phyloP scores from a whole-genome alignment of 192 early-diverging fungal species.

The Backusella circina region DNA sequence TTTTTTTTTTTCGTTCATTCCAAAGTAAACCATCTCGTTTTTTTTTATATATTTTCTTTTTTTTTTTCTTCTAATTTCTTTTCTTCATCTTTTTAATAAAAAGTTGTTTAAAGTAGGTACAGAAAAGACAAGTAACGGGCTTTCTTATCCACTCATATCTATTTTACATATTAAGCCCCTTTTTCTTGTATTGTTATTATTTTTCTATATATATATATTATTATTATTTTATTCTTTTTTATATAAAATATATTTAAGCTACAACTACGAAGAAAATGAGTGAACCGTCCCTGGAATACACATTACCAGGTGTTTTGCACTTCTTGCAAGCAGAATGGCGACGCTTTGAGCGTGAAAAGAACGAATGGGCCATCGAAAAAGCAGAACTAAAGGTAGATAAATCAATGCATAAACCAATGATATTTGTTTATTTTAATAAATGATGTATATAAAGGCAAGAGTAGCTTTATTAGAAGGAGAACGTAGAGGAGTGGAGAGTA shows the following conservation, averaged over 20 bases:
- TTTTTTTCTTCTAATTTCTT: not conserved
- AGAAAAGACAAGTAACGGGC: not conserved
- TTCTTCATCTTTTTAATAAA: not conserved
- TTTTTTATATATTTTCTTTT: not conserved
- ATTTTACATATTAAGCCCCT: not conserved
- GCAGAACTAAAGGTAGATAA: constrained; percentile 66
- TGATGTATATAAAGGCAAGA: constrained; percentile 50
- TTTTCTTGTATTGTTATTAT: not conserved
- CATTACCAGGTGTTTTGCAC: constrained; percentile 72
- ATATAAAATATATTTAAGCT: not conserved
- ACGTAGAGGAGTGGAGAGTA: constrained; percentile 67
- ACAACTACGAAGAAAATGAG: constrained; percentile 7
- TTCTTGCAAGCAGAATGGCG: constrained; percentile 84
- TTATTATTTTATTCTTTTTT: not conserved
- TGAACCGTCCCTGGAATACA: constrained; percentile 40
- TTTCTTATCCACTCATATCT: not conserved
- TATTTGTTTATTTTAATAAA: not conserved
- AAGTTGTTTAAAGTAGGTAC: not conserved
- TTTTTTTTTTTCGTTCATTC: not conserved
- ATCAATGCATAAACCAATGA: constrained; percentile 6
- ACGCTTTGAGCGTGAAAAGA: constrained; percentile 76
- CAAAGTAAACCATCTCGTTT: not conserved
- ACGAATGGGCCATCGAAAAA: constrained; percentile 83
- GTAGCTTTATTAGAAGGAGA: constrained; percentile 78
- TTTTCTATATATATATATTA: not conserved